A percentile compares a stretch with the other conserved stretches of the same genome.
Evolutionary conservation across 1,284 basidiomycete species (phyloP).

Genomic region (Marasmius oreades): DNA sequence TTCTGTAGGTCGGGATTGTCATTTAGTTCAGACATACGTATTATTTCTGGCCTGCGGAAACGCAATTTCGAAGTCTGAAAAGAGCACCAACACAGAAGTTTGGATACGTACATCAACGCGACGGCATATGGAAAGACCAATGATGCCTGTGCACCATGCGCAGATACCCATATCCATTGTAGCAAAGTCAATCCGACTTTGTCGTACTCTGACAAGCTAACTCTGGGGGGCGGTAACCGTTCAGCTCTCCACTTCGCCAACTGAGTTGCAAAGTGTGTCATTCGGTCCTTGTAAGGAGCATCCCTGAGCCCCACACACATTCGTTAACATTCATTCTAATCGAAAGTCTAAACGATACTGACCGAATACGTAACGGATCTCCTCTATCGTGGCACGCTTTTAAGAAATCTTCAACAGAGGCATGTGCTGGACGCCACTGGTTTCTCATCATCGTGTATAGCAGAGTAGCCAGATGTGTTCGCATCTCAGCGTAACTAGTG

Average conservation of each 20-base stretch:
- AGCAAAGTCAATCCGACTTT: slow-evolving; percentile 78
- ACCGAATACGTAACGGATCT: slow-evolving; percentile 70
- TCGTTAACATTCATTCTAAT: slow-evolving; percentile 1
- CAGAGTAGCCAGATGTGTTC: slow-evolving; percentile 67
- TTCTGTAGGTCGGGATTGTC: slow-evolving; percentile 71
- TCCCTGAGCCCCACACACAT: slow-evolving; percentile 35
- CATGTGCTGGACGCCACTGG: slow-evolving; percentile 77
- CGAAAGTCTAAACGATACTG: slow-evolving; percentile 15
- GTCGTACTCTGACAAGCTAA: slow-evolving; percentile 82
- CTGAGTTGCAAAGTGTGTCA: slow-evolving; percentile 51
- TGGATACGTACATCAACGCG: slow-evolving; percentile 62
- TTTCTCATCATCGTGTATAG: slow-evolving; percentile 60
- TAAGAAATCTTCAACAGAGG: slow-evolving; percentile 64
- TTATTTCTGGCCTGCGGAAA: slow-evolving; percentile 61
- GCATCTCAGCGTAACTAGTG: slow-evolving; percentile 85
- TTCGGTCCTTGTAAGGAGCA: slow-evolving; percentile 51
- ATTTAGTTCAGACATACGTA: slow-evolving; percentile 79
- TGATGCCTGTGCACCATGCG: slow-evolving; percentile 64
- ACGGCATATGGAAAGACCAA: slow-evolving; percentile 74
- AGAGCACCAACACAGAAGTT: neutral
- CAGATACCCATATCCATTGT: slow-evolving; percentile 76
- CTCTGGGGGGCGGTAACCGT: slow-evolving; percentile 81
- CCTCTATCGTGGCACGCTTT: slow-evolving; percentile 51
- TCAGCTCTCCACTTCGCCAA: slow-evolving; percentile 69
- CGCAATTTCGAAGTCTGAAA: slow-evolving; percentile 7